Evolutionary conservation across 331 rosid species (phyloP).

Genomic region (Pyracantha coccinea): DNA sequence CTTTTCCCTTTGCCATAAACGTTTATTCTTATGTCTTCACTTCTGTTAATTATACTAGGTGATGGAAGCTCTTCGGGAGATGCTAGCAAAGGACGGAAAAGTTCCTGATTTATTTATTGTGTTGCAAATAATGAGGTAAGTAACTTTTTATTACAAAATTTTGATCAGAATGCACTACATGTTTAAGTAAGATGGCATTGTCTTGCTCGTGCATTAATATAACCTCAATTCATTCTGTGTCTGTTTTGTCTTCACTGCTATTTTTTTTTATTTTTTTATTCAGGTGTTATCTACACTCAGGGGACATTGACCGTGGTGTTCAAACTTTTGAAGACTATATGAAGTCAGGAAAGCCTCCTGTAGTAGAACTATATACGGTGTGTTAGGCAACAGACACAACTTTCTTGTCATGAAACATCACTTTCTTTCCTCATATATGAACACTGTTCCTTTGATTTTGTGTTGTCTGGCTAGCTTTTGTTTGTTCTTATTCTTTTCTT

Average conservation of each 20-base stretch:
- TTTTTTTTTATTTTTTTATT: conserved; percentile 26
- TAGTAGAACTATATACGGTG: conserved; percentile 55
- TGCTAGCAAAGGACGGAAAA: conserved; percentile 63
- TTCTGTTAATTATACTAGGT: conserved; percentile 36
- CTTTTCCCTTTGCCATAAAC: neutral
- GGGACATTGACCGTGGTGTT: conserved; percentile 69
- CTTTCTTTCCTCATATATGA: neutral
- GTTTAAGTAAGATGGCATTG: neutral
- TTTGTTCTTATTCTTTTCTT: no score
- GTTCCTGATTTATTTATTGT: conserved; percentile 53
- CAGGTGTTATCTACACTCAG: conserved; percentile 76
- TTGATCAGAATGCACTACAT: neutral
- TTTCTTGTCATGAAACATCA: conserved; percentile 1
- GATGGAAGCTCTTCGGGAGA: conserved; percentile 57
- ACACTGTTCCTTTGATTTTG: conserved; percentile 6
- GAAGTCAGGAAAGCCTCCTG: conserved; percentile 28
- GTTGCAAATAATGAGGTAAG: conserved; percentile 77
- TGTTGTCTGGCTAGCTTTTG: neutral
- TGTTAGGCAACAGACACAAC: conserved; percentile 24
- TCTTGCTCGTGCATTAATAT: neutral
- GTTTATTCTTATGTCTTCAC: neutral
- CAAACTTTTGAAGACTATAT: conserved; percentile 45
- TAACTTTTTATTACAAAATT: conserved; percentile 5
- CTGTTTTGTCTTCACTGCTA: conserved; percentile 2
- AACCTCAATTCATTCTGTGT: neutral